Base-by-base conservation (phyloP, 352 stramenopile genomes). In the Aphanomyces cochlioides region DNA sequence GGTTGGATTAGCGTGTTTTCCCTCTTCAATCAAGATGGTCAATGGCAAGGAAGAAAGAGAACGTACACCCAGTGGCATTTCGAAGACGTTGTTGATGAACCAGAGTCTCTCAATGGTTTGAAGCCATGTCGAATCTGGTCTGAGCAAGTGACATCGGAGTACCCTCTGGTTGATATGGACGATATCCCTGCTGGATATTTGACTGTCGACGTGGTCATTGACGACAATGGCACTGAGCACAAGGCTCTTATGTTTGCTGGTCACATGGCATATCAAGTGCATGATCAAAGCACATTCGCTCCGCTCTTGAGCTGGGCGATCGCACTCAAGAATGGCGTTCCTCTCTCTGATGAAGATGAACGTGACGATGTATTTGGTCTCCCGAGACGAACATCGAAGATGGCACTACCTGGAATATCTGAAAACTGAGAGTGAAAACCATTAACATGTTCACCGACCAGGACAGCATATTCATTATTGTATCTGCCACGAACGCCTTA, bases 141-240 rank as follows among this genome's bases (percentile, higher is more conserved):
- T 0, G 57, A 53, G 5, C 12, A 61, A n/a, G 54, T 61, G 19
- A 50, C 43, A 12, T 28, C 28, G 28, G 37, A 66, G 38, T 17
- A 53, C 37, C 57, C 37, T 12, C 38, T 69, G 36, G 36, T 69
- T 15, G 43, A 69, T 6, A 60, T 38, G 39, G 7, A 69, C 34
- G n/a, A 69, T 6, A 34, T 69, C 21, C 36, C 63, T 12, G 13
- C 50, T 43, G 50, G 63, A 8, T 69, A 69, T 39, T 17, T 69
- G 17, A 63, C 50, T 12, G 63, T 69, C 41, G 37, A 69, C 36
- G 50, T 69, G 40, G 59, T 15, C 47, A 69, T 69, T 47, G 36
- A 69, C 37, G 63, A 69, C 63, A 69, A 69, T 19, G 63, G 63
- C 47, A 19, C 36, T 17, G 40, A 69, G 36, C 59, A 61, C 50